A percentile compares a stretch with the other conserved stretches of the same genome.
These are phyloP conservation scores for Colletotrichum sp. DNA, from an alignment of 2,329 filamentous ascomycete genomes.

Conservation along the genomic window DNA sequence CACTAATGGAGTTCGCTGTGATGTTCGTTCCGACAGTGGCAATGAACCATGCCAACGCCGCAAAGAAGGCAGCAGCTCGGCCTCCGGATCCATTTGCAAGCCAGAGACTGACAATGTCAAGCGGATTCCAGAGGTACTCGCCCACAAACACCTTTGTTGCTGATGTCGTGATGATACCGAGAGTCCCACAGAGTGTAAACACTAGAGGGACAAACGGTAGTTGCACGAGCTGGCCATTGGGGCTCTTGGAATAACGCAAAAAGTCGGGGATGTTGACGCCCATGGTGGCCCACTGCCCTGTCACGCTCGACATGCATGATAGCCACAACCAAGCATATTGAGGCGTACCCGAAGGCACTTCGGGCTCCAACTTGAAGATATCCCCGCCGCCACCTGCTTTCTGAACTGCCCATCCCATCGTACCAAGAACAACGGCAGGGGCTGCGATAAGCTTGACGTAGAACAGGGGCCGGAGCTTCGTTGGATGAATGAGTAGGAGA, in stretches of 20 bases:
- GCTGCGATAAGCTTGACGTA: constrained; percentile 47
- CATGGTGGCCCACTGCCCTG: constrained; percentile 32
- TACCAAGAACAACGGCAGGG: constrained; percentile 18
- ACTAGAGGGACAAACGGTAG: constrained; percentile 50
- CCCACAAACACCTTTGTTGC: constrained; percentile 51
- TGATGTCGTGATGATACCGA: constrained; percentile 60
- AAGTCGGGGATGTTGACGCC: constrained; percentile 53
- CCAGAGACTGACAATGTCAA: constrained; percentile 51
- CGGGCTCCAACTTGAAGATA: constrained; percentile 19
- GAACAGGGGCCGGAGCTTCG: constrained; percentile 58
- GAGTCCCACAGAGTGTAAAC: constrained; percentile 45
- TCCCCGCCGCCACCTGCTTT: constrained; percentile 22
- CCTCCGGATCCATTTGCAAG: constrained; percentile 43
- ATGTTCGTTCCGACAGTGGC: constrained; percentile 62
- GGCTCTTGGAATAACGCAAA: constrained; percentile 32
- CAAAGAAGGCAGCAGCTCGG: constrained; percentile 49
- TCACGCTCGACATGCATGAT: constrained; percentile 19
- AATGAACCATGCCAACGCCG: constrained; percentile 56
- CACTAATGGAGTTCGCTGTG: constrained; percentile 59
- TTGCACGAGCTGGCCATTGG: constrained; percentile 22
- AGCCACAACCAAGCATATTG: constrained; percentile 19
- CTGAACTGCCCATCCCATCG: constrained; percentile 23
- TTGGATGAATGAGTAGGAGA: constrained; percentile 60
- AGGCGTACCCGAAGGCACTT: constrained; percentile 3
- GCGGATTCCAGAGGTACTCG: constrained; percentile 52